Evolutionary conservation across 495 filamentous ascomycete genomes (phyloP).

Genomic region (Lepidopterella palustris): DNA sequence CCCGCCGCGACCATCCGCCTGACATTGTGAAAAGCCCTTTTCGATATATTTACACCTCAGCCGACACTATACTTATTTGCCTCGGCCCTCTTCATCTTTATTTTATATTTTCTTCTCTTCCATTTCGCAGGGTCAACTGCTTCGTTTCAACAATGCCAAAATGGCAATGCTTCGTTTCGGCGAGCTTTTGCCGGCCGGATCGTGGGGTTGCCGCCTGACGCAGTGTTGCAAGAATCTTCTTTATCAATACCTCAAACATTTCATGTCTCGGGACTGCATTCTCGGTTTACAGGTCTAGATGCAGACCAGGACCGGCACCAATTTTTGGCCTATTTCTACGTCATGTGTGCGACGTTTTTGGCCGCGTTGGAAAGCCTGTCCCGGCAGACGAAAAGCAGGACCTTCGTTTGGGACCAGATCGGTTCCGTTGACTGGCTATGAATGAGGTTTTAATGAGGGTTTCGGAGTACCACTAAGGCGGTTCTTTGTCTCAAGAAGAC

Average conservation of each 20-base stretch:
- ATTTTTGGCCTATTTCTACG: background rate
- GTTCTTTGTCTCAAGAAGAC: slow-evolving; percentile 16
- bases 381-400: background rate
- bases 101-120: no score
- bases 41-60: no score
- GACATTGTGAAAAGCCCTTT: no score
- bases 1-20: no score
- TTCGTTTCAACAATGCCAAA: slow-evolving; percentile 15
- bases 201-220: slow-evolving; percentile 22
- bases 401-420: background rate
- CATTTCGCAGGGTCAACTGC: slow-evolving; percentile 15
- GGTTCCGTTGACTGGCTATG: background rate
- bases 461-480: slow-evolving; percentile 7
- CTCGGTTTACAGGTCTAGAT: background rate
- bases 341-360: background rate
- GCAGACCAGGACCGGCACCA: background rate
- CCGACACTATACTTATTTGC: no score
- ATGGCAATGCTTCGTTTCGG: slow-evolving; percentile 14
- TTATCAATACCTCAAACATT: slow-evolving; percentile 13
- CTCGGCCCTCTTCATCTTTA: no score
- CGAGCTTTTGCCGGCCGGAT: slow-evolving; percentile 19
- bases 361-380: background rate
- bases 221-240: slow-evolving; percentile 16
- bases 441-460: slow-evolving; percentile 13
- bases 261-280: slow-evolving; percentile 15